Evolutionary conservation across 305 asterid genomes (phyloP).

Genomic region (Fraxinus xanthoxyloides): DNA sequence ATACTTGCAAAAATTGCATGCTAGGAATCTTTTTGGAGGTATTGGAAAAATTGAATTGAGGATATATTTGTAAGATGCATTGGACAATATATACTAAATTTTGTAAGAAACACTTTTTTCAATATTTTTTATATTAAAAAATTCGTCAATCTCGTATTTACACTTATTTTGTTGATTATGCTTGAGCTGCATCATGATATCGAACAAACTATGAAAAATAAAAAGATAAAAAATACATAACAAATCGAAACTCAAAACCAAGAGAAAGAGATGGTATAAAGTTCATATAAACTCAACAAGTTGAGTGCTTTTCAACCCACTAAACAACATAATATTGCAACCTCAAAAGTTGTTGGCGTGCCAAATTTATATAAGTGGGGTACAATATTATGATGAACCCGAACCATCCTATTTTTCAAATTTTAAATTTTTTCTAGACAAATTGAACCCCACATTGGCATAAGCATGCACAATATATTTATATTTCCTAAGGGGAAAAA

Average conservation of each 20-base stretch:
- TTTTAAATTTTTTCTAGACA: conserved; percentile 20
- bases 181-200: not conserved
- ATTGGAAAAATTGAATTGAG: not conserved
- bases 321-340: conserved; percentile 35
- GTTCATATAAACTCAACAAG: conserved; percentile 36
- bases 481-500: conserved; percentile 26
- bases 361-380: conserved; percentile 64
- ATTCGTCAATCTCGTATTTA: not conserved
- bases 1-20: not conserved
- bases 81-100: no score
- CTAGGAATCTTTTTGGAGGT: not conserved
- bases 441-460: conserved; percentile 63
- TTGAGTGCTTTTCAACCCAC: conserved; percentile 41
- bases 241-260: not conserved
- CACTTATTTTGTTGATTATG: not conserved
- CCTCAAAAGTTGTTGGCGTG: conserved; percentile 67
- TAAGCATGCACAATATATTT: conserved; percentile 38
- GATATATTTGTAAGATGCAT: not conserved
- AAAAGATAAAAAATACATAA: not conserved
- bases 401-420: conserved; percentile 29
- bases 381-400: conserved; percentile 77
- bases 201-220: not conserved
- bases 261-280: conserved; percentile 30
- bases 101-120: not conserved
- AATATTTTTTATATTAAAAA: no score